Percentiles rank a stretch among this genome's conserved stretches.
Evolutionary conservation across 495 filamentous ascomycete genomes (phyloP).

Genomic region (Podospora didyma): DNA sequence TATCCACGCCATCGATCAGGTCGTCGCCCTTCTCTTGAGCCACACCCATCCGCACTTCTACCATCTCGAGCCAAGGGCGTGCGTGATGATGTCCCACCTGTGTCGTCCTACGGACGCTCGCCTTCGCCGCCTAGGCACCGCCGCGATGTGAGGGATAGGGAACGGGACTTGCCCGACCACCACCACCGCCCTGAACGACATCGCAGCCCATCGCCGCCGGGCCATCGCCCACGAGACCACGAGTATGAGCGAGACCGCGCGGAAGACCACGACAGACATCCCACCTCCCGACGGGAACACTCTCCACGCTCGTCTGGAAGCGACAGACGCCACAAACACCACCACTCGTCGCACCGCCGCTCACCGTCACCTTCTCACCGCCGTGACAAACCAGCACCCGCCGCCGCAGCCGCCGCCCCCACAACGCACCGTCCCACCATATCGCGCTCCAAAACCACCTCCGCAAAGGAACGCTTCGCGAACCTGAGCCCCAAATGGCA

Average conservation of each 20-base stretch:
- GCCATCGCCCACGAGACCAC: not conserved
- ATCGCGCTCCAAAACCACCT: constrained; percentile 16
- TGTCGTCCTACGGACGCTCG: not conserved
- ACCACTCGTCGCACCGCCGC: not conserved
- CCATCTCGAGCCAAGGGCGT: not conserved
- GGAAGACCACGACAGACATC: not conserved
- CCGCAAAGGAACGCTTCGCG: constrained; percentile 3
- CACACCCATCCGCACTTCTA: not conserved
- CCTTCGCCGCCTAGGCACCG: constrained; percentile 1
- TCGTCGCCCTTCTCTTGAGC: not conserved
- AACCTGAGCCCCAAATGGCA: constrained; percentile 22
- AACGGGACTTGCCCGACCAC: not conserved
- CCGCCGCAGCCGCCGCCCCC: not conserved
- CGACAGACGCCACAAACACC: not conserved
- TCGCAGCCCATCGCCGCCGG: constrained; percentile 2
- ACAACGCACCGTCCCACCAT: constrained; percentile 7
- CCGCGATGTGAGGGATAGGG: not conserved
- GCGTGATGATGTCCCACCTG: not conserved
- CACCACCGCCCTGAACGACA: not conserved
- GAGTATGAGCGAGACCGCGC: not conserved
- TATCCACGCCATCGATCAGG: not conserved
- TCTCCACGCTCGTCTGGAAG: not conserved
- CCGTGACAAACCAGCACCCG: not conserved
- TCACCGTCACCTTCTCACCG: not conserved
- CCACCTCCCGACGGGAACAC: not conserved